These are phyloP conservation scores for Metschnikowia chrysomelidarum DNA, from an alignment of 805 yeast genomes.

Conservation along the genomic window DNA sequence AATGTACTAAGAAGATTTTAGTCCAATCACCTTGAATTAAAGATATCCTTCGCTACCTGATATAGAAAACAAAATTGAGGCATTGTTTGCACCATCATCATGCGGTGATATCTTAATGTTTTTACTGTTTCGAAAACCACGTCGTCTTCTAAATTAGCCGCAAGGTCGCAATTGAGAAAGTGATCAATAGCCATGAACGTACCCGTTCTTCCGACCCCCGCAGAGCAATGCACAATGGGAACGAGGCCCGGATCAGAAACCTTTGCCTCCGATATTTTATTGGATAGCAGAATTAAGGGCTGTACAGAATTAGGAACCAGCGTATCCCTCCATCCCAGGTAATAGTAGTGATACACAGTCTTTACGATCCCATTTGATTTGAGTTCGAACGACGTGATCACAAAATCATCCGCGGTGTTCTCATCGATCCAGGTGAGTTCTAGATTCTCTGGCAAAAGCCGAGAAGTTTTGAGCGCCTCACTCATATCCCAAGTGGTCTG, in stretches of 20 bases:
- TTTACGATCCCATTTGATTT: conserved; percentile 19
- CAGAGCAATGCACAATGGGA: conserved; percentile 75
- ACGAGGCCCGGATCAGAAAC: conserved; percentile 10
- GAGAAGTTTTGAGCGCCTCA: conserved; percentile 19
- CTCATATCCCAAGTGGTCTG: conserved; percentile 22
- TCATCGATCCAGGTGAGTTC: conserved; percentile 20
- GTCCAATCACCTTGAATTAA: neutral
- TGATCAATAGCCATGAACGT: conserved; percentile 48
- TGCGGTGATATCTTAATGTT: conserved; percentile 30
- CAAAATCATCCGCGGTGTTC: conserved; percentile 21
- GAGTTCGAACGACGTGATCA: conserved; percentile 28
- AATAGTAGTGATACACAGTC: conserved; percentile 18
- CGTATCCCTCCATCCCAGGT: conserved; percentile 19
- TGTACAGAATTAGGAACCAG: conserved; percentile 15
- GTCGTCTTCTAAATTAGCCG: conserved; percentile 17
- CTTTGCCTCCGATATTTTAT: conserved; percentile 6
- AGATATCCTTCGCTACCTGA: conserved; percentile 20
- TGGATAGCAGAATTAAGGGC: conserved; percentile 17
- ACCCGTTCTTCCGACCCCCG: conserved; percentile 97
- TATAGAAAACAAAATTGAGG: conserved; percentile 38
- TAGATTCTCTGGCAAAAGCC: conserved; percentile 19
- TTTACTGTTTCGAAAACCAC: conserved; percentile 29
- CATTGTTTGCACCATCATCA: conserved; percentile 46
- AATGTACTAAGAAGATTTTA: too few relatives aligned
- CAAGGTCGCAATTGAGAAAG: conserved; percentile 15